Base-by-base conservation (phyloP, 176 grass and related monocot species). In the Cenchrus purpureus region DNA sequence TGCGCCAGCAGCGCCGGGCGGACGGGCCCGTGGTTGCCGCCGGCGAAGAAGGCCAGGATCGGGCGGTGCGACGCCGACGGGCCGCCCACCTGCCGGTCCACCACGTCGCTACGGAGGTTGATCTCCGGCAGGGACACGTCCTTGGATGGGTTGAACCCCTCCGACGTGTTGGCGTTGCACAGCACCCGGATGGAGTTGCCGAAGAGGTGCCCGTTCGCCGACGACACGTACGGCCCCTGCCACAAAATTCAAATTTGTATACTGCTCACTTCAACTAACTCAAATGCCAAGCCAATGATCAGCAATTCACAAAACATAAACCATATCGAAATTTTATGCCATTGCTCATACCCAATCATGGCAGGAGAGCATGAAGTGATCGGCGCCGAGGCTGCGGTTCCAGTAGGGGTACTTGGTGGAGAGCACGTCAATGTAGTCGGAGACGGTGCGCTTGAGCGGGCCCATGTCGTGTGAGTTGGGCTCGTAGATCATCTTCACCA, bases 341-440 rank as follows among this genome's bases (percentile, higher is more conserved):
- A 14, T 52, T 4, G 12, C 50, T 3, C 80, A 83, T 88, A 97
- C 92, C 93, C 96, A 98, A 42, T 98, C 96, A 71, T 98, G 96
- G 81, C 96, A 98, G 51, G 96, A 98, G 8, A 98, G 87, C 93
- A 95, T 94, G 89, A 98, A 93, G 82, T 98, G 96, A 51, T 98
- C 96, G 0, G 91, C 91, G 1, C 96, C 96, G 1, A 85, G 58
- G 87, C 93, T 94, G 31, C 93, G 85, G 59, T 98, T 98, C 96
- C 96, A 98, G 51, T 81, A 95, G 0, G 91, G 89, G 74, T 98
- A 83, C 91, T 87, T 95, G 49, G 4, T 2, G 5, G 89, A 49
- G 37, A 98, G 25, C 2, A 94, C 93, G 37, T 50, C 28, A 71
- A 98, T 79, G 83, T 98, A 98, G 74, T 95, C 96, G 0, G 74